These are phyloP conservation scores for Ustilago trichophora DNA, from an alignment of 1,284 basidiomycete species.

Conservation along the genomic window DNA sequence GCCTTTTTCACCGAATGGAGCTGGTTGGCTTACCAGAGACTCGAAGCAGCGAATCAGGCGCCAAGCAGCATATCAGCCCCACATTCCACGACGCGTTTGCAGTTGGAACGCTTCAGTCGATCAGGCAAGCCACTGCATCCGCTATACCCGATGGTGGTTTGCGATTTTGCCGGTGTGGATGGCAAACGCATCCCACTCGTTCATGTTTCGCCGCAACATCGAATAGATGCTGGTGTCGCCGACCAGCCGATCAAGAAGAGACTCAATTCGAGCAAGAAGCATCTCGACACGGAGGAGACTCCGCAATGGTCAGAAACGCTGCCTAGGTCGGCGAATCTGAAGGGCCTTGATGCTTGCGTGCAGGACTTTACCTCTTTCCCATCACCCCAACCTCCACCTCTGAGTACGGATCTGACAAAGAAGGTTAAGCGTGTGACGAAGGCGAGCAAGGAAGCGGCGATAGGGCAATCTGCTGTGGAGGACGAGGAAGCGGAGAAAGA, in stretches of 20 bases:
- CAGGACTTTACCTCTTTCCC: slow-evolving; percentile 33
- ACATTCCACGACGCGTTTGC: not conserved
- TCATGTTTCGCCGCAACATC: slow-evolving; percentile 13
- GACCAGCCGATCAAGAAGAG: slow-evolving; percentile 27
- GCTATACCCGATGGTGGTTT: slow-evolving; percentile 34
- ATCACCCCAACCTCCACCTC: not conserved
- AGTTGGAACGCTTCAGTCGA: slow-evolving; percentile 15
- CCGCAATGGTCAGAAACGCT: slow-evolving; percentile 31
- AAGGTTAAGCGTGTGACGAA: slow-evolving; percentile 33
- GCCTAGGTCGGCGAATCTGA: slow-evolving; percentile 25
- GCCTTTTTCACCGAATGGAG: slow-evolving; percentile 62
- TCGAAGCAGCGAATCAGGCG: slow-evolving; percentile 2
- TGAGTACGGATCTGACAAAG: slow-evolving; percentile 26
- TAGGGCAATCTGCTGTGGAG: not conserved
- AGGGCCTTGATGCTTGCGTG: slow-evolving; percentile 35
- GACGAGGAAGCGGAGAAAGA: slow-evolving; percentile 23
- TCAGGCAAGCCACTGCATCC: slow-evolving; percentile 36
- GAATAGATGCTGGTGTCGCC: slow-evolving; percentile 21
- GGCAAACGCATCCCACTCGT: slow-evolving; percentile 31
- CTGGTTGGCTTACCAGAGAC: slow-evolving; percentile 35
- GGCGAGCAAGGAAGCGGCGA: slow-evolving; percentile 4
- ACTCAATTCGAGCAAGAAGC: slow-evolving; percentile 14
- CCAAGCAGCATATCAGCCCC: not conserved
- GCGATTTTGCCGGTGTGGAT: slow-evolving; percentile 61
- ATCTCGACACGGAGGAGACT: not conserved